Evolutionary conservation across 2,329 filamentous ascomycete species (phyloP), one percentile per base, ranked within the genome.

Genomic region (Paecilomyces variotii): DNA sequence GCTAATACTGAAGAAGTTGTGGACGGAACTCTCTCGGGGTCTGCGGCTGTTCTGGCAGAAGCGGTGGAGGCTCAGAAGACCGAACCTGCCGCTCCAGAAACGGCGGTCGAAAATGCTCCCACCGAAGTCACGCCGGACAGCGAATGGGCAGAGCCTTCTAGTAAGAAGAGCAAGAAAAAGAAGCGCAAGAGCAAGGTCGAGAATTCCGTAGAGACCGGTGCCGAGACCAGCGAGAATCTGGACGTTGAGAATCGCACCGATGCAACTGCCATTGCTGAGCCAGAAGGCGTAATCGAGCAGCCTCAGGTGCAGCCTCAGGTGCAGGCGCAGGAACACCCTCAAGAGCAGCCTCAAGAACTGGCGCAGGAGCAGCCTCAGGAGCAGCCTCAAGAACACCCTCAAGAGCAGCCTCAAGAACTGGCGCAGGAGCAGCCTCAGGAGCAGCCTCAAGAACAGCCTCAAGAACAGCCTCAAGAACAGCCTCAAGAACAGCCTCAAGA

Each of bases 91-190:
- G 39, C 19, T 24, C 39, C 39, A 24, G 39, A 45, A 45, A 7
- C 14, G 4, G 14, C 14, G 1, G n/a, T n/a, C 39, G n/a, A 45
- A 45, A 45, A 45, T 24, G n/a, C 39, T 14, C 39, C n/a, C 4
- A 28, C 24, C 3, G 50, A 52, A 24, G 14, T 5, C 4, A 28
- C 25, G 2, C 2, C 27, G 19, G 25, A 28, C 4, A 28, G 14
- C 27, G 25, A 52, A 28, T 52, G 10, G n/a, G 27, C 24, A 19
- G 49, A 60, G 34, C 57, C 63, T 19, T 54, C 64, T 34, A 61
- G 54, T 39, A 69, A 67, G 59, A 65, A 64, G 59, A 62, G 59
- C 56, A 72, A 71, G 63, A 70, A 71, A 54, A 67, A 64, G 32
- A 68, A 69, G 35, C 60, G 60, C 12, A 62, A 62, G 51, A 60